These are phyloP conservation scores for Mortierella sp. DNA, from an alignment of 371 early-diverging fungal species.

Conservation along the genomic window DNA sequence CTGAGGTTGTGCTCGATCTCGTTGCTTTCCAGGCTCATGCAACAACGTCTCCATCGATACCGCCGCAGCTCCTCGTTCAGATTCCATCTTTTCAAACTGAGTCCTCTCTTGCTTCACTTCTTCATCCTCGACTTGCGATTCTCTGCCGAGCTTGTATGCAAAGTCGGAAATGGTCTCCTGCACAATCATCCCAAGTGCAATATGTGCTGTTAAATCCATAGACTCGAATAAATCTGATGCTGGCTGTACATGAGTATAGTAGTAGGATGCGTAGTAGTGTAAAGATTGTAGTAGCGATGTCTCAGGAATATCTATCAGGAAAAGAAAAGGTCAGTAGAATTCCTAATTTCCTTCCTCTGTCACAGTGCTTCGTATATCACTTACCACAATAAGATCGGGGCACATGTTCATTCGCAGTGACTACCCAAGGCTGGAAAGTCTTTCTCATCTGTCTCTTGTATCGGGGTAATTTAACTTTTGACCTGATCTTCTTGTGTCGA, in stretches of 20 bases:
- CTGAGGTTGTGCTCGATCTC: too few relatives aligned
- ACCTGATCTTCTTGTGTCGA: neutral
- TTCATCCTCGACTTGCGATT: slow-evolving; percentile 27
- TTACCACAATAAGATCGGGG: slow-evolving; percentile 34
- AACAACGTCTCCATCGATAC: too few relatives aligned
- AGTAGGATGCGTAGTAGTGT: slow-evolving; percentile 39
- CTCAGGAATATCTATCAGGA: slow-evolving; percentile 24
- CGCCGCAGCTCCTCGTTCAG: too few relatives aligned
- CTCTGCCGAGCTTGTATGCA: slow-evolving; percentile 30
- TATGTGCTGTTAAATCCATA: slow-evolving; percentile 40
- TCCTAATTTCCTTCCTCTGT: too few relatives aligned
- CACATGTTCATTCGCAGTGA: slow-evolving; percentile 12
- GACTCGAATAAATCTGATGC: slow-evolving; percentile 40
- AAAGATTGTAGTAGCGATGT: slow-evolving; percentile 29
- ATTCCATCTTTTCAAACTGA: too few relatives aligned
- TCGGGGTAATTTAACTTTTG: neutral
- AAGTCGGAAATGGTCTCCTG: slow-evolving; percentile 43
- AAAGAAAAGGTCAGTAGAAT: neutral
- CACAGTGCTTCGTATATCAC: neutral
- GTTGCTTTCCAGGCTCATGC: too few relatives aligned
- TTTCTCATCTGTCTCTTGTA: slow-evolving; percentile 17
- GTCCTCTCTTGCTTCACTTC: slow-evolving; percentile 21
- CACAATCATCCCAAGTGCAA: slow-evolving; percentile 43
- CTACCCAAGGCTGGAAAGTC: slow-evolving; percentile 38
- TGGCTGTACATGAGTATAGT: slow-evolving; percentile 31